A percentile compares a stretch with the other conserved stretches of the same genome.
These are phyloP conservation scores for Aspergillus saccharolyticus DNA, from an alignment of 495 filamentous ascomycete species.

Conservation along the genomic window DNA sequence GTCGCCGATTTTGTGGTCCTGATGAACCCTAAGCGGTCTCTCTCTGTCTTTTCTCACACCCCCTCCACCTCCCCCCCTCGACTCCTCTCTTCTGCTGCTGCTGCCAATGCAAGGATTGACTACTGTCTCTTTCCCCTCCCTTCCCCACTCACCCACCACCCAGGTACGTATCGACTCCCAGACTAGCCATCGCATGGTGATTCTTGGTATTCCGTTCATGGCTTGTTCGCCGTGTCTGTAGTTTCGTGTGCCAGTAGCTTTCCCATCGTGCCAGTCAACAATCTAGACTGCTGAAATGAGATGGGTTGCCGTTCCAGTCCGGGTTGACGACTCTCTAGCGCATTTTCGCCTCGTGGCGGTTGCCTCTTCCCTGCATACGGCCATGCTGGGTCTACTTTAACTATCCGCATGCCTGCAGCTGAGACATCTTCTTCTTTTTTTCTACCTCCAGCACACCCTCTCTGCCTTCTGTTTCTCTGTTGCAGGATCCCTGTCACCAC, in stretches of 20 bases:
- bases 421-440: not conserved
- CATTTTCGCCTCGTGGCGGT: not conserved
- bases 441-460: not conserved
- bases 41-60: not conserved
- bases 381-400: not conserved
- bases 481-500: not conserved
- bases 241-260: not conserved
- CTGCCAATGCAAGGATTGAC: too few species aligned
- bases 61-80: too few species aligned
- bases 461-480: not conserved
- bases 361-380: not conserved
- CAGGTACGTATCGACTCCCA: not conserved
- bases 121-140: not conserved
- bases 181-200: not conserved
- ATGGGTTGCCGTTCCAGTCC: not conserved
- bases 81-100: too few species aligned
- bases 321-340: not conserved
- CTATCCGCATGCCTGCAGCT: not conserved
- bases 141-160: not conserved
- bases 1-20: not conserved
- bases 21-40: not conserved
- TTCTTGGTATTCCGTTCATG: not conserved
- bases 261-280: not conserved
- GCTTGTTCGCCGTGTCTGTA: not conserved
- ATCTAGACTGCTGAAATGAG: not conserved